These are phyloP conservation scores for Echinosophora koreensis DNA, from an alignment of 306 rosid species.

Conservation along the genomic window DNA sequence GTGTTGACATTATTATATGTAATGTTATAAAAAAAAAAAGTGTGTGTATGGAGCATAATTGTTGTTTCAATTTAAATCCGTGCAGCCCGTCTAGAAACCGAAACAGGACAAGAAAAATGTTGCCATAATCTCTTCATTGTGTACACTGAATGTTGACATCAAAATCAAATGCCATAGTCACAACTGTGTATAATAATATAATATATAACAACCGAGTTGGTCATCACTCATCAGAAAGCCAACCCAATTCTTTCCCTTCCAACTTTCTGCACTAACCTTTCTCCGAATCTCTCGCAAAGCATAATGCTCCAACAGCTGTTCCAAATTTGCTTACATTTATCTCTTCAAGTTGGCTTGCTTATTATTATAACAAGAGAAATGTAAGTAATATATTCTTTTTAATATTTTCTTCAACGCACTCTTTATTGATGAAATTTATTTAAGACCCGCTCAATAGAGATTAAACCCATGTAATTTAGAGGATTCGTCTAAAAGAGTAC, in stretches of 20 bases:
- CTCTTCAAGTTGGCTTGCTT: slow-evolving; percentile 22
- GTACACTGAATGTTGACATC: slow-evolving; percentile 55
- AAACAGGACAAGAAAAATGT: slow-evolving; percentile 57
- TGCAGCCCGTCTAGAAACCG: neutral
- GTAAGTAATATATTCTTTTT: no score
- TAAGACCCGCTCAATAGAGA: no score
- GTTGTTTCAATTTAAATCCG: neutral
- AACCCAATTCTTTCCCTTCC: neutral
- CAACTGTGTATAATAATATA: slow-evolving; percentile 1
- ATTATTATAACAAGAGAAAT: neutral
- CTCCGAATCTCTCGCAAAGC: neutral
- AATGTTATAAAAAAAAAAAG: neutral
- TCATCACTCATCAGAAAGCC: slow-evolving; percentile 17
- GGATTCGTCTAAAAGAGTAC: no score
- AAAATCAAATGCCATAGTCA: slow-evolving; percentile 37
- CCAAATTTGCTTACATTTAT: slow-evolving; percentile 30
- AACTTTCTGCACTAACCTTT: neutral
- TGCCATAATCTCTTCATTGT: slow-evolving; percentile 58
- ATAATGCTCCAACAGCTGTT: neutral
- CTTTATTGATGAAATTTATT: no score
- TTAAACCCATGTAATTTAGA: no score
- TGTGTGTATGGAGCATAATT: neutral
- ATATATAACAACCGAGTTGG: slow-evolving; percentile 38
- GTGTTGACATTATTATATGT: neutral
- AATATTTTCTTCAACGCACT: no score